These are phyloP conservation scores for Quercus cerris DNA, from an alignment of 306 rosid species.

Conservation along the genomic window DNA sequence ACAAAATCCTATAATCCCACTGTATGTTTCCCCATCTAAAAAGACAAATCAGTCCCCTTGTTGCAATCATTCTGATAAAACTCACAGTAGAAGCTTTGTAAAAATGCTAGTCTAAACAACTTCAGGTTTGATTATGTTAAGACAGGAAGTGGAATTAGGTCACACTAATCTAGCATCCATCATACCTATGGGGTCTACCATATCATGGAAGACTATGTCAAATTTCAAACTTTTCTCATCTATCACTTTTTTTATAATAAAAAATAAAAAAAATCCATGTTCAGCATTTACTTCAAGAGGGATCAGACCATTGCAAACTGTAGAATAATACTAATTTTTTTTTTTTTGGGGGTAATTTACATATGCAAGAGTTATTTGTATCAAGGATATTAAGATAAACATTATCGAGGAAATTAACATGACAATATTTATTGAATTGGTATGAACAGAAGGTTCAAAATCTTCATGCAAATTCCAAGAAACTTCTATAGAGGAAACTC, in stretches of 20 bases:
- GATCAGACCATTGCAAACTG: not conserved
- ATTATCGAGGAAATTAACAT: not conserved
- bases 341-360: not conserved
- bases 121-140: too few species aligned
- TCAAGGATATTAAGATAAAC: not conserved
- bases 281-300: not conserved
- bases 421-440: not conserved
- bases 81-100: too few species aligned
- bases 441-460: not conserved
- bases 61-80: too few species aligned
- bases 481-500: slow-evolving; percentile 12
- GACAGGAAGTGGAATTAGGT: too few species aligned
- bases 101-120: too few species aligned
- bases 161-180: too few species aligned
- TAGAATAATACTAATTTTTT: not conserved
- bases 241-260: not conserved
- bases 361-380: not conserved
- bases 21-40: too few species aligned
- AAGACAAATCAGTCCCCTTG: too few species aligned
- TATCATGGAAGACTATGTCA: too few species aligned
- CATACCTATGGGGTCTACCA: too few species aligned
- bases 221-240: not conserved
- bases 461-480: not conserved
- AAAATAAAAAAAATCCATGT: not conserved
- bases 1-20: too few species aligned